Conservation (phyloP, 495 filamentous ascomycete genomes). For the Hypoxylon cercidicola region DNA sequence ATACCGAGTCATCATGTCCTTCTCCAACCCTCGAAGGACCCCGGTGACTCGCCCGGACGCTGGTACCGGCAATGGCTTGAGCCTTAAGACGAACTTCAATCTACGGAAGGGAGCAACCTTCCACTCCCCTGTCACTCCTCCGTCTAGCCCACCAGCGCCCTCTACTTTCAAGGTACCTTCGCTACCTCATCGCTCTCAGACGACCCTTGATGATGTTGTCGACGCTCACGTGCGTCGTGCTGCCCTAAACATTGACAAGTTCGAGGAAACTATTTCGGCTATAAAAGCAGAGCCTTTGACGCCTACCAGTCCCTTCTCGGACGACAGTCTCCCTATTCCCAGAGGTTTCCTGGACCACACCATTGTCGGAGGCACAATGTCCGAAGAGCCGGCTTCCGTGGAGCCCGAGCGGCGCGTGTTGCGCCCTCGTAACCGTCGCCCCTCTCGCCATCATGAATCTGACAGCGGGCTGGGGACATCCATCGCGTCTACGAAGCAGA, state of each 20-base stretch:
- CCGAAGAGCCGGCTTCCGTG: constrained; percentile 39
- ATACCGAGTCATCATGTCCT: constrained; percentile 57
- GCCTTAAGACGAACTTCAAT: constrained; percentile 61
- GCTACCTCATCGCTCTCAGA: constrained; percentile 69
- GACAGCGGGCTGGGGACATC: constrained; percentile 71
- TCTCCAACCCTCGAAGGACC: constrained; percentile 61
- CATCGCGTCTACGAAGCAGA: constrained; percentile 57
- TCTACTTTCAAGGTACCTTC: constrained; percentile 58
- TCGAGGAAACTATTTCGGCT: constrained; percentile 51
- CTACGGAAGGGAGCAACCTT: constrained; percentile 74
- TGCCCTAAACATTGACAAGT: constrained; percentile 63
- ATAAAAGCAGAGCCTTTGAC: constrained; percentile 43
- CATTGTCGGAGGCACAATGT: constrained; percentile 53
- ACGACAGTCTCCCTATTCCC: constrained; percentile 62
- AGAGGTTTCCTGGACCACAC: constrained; percentile 61
- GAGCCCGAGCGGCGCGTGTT: constrained; percentile 56
- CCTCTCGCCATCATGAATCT: constrained; percentile 65
- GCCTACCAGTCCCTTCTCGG: constrained; percentile 48
- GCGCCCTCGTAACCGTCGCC: constrained; percentile 61
- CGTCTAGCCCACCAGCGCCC: constrained; percentile 52
- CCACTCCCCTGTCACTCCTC: constrained; percentile 61
- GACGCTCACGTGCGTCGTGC: constrained; percentile 64
- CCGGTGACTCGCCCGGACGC: constrained; percentile 58
- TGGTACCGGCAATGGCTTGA: constrained; percentile 50
- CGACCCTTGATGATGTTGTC: constrained; percentile 70